phyloP scores from a whole-genome alignment of 306 rosid genomes.

The Canavalia gladiata region DNA sequence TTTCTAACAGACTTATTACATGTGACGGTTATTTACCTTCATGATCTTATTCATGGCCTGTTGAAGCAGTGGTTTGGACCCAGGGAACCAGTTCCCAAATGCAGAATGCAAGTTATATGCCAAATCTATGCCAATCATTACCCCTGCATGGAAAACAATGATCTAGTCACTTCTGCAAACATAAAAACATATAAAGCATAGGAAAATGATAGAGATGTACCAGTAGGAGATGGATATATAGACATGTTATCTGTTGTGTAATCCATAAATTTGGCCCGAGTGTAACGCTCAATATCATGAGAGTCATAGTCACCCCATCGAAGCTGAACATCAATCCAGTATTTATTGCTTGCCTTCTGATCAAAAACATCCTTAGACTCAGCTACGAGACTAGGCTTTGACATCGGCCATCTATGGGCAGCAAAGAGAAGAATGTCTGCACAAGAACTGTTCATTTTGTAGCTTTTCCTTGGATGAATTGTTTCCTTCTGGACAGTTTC shows the following conservation, averaged over 20 bases:
- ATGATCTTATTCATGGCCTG: constrained; percentile 99
- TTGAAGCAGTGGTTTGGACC: constrained; percentile 94
- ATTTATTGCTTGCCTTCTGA: constrained; percentile 98
- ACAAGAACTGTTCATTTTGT: constrained; percentile 99
- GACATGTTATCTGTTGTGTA: constrained; percentile 99
- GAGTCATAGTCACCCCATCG: constrained; percentile 99
- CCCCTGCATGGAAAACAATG: constrained; percentile 66
- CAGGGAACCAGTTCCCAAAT: constrained; percentile 99
- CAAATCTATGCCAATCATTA: constrained; percentile 97
- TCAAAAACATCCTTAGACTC: constrained; percentile 99
- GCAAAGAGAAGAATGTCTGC: constrained; percentile 98
- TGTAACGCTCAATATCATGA: constrained; percentile 98
- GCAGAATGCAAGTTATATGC: constrained; percentile 99
- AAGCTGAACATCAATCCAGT: constrained; percentile 98
- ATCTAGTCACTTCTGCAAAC: constrained; percentile 4
- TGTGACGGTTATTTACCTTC: constrained; percentile 67
- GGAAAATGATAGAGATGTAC: constrained; percentile 46
- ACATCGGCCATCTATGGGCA: constrained; percentile 99
- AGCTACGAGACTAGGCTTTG: constrained; percentile 98
- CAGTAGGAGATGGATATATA: constrained; percentile 98
- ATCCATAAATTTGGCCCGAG: constrained; percentile 98
- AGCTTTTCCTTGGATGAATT: constrained; percentile 97
- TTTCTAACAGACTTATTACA: constrained; percentile 10
- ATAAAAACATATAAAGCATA: not conserved
- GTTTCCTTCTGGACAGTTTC: constrained; percentile 99